Evolutionary conservation across 2,329 filamentous ascomycete species (phyloP).

Genomic region (Fusarium camptoceras): DNA sequence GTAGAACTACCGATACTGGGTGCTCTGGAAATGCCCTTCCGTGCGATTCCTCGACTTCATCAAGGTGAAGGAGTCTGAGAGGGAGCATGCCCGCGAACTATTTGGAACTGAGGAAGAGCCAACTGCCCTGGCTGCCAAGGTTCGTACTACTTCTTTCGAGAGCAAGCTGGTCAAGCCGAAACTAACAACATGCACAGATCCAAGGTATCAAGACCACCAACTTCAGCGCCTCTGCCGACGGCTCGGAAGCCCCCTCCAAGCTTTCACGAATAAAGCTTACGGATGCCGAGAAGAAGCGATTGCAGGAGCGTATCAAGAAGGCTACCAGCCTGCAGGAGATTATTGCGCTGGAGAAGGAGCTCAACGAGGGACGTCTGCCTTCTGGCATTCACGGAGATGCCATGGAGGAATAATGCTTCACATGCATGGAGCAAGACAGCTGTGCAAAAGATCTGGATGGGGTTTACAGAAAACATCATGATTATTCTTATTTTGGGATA

Average conservation of each 20-base stretch:
- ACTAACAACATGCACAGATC: conserved; percentile 64
- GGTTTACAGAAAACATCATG: conserved; percentile 28
- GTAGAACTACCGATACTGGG: conserved; percentile 91
- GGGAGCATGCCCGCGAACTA: conserved; percentile 78
- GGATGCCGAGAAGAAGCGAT: conserved; percentile 84
- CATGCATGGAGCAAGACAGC: conserved; percentile 5
- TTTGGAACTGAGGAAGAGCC: conserved; percentile 86
- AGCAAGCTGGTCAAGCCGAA: too few relatives aligned
- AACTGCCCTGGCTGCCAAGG: conserved; percentile 81
- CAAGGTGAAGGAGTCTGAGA: conserved; percentile 90
- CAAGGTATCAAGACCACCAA: conserved; percentile 85
- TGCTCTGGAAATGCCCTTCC: conserved; percentile 85
- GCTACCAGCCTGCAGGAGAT: conserved; percentile 93
- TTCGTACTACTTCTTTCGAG: conserved; percentile 45
- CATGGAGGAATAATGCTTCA: conserved; percentile 68
- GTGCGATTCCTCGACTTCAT: conserved; percentile 93
- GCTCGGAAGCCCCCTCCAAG: conserved; percentile 64
- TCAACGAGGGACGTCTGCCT: conserved; percentile 89
- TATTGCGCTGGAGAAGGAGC: conserved; percentile 86
- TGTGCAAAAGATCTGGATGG: conserved; percentile 13
- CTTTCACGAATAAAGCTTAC: conserved; percentile 86
- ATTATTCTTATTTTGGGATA: conserved; percentile 23
- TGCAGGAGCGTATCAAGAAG: conserved; percentile 88
- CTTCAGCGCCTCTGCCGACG: conserved; percentile 68
- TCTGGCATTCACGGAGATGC: conserved; percentile 68